Base-by-base conservation (phyloP, 2,329 filamentous ascomycete species). In the Colletotrichum paranaense region DNA sequence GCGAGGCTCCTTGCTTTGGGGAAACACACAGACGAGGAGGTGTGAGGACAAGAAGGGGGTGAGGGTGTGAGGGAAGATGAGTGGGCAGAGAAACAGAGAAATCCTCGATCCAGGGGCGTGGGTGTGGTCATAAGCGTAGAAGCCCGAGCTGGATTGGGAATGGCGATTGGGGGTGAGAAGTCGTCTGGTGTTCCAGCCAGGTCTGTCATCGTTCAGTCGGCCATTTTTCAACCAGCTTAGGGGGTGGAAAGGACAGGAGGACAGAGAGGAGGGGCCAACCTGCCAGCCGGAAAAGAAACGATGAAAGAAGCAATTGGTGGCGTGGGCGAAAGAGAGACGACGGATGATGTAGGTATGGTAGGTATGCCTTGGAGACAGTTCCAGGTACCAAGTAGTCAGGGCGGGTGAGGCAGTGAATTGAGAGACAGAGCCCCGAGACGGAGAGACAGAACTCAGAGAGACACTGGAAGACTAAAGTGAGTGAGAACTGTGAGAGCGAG, bases 261-360 rank as follows among this genome's bases (percentile, higher is more conserved):
- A 28, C 22, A 30, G 28, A 22, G 28, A 28, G 26, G 59, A n/a
- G 24, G 7, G 59, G 28, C 38, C 52, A 62, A 69, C 59, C 55
- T 73, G 55, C 59, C 66, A 64, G 66, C 59, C 70, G 66, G 59
- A 73, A 73, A 73, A 73, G 70, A 73, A 73, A 69, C 53, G 53
- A 69, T 69, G 59, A 64, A 69, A 73, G 66, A 73, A 73, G 70
- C 59, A 69, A 69, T 19, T 35, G 42, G 66, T 59, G 66, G 70
- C 70, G 66, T 73, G 70, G 63, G 53, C 22, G 32, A 42, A 53
- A 46, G 59, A 46, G 69, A 68, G 69, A 72, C 62, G 53, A 58
- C 53, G 59, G 70, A 55, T 46, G 70, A 52, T 24, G 70, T 60
- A 60, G 38, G 24, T 62, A 49, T 38, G 24, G 30, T 3, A 32